Evolutionary conservation across 2,329 filamentous ascomycete species (phyloP).

Genomic region (Curvularia hawaiiensis): DNA sequence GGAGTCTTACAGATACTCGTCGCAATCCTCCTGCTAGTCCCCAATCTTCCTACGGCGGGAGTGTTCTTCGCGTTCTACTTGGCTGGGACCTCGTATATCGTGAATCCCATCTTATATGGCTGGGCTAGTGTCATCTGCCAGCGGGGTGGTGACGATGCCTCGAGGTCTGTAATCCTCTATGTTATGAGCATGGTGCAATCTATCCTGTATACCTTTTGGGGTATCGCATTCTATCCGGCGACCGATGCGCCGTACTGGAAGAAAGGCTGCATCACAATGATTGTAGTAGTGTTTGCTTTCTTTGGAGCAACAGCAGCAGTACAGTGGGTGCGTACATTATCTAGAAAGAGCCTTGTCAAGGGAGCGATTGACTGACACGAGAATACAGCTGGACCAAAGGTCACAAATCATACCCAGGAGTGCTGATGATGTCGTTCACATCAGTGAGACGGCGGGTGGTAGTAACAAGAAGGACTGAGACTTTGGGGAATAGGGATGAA

Average conservation of each 20-base stretch:
- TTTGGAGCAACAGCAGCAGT: conserved; percentile 30
- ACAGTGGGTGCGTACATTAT: conserved; percentile 24
- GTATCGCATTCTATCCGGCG: conserved; percentile 51
- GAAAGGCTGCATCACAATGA: conserved; percentile 47
- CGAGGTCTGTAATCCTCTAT: conserved; percentile 48
- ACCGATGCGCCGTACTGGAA: conserved; percentile 53
- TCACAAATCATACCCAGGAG: background rate
- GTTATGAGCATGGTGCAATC: conserved; percentile 50
- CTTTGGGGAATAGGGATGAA: background rate
- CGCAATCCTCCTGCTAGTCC: conserved; percentile 43
- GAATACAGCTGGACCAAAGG: conserved; percentile 5
- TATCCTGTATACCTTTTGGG: conserved; percentile 54
- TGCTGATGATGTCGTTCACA: background rate
- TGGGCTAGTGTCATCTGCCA: conserved; percentile 50
- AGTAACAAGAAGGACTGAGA: background rate
- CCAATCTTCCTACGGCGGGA: conserved; percentile 36
- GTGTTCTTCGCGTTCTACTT: conserved; percentile 49
- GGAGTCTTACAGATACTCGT: conserved; percentile 42
- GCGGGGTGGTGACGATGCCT: conserved; percentile 50
- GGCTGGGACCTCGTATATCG: conserved; percentile 48
- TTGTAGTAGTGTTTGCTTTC: conserved; percentile 38
- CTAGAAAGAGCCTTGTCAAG: fast-evolving
- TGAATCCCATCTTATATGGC: conserved; percentile 49
- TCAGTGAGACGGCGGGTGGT: background rate
- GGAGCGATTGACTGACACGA: background rate